Percentiles rank a stretch among this genome's conserved stretches.
These are phyloP conservation scores for Botryotinia globosa DNA, from an alignment of 2,329 filamentous ascomycete species.

Conservation along the genomic window DNA sequence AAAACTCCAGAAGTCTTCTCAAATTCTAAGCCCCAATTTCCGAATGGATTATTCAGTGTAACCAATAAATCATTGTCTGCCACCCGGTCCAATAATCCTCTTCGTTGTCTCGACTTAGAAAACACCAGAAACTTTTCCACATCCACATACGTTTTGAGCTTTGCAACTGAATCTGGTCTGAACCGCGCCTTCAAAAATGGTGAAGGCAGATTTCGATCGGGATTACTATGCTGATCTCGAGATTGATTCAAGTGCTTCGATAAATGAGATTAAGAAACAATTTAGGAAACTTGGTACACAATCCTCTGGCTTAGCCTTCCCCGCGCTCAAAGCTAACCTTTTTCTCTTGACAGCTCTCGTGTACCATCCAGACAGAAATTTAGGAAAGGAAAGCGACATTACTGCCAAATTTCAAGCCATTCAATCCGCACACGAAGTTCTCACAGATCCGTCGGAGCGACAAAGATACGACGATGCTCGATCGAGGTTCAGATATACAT, in stretches of 20 bases:
- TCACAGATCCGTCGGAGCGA: conserved; percentile 44
- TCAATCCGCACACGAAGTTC: conserved; percentile 66
- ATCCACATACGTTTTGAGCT: not conserved
- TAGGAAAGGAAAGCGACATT: conserved; percentile 63
- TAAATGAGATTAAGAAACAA: conserved; percentile 66
- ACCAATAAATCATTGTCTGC: not conserved
- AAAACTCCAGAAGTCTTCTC: not conserved
- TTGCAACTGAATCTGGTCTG: conserved; percentile 2
- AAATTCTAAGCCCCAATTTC: conserved; percentile 3
- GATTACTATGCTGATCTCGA: conserved; percentile 70
- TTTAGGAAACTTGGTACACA: conserved; percentile 62
- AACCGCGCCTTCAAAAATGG: conserved; percentile 31
- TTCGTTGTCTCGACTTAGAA: not conserved
- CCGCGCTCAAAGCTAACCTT: conserved; percentile 11
- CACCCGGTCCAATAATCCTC: not conserved
- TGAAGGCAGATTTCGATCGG: conserved; percentile 38
- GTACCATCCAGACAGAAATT: conserved; percentile 70
- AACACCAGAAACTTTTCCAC: not conserved
- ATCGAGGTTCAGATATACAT: conserved; percentile 27
- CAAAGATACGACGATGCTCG: conserved; percentile 38
- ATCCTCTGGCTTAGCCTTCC: conserved; percentile 1
- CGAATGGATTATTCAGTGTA: conserved; percentile 16
- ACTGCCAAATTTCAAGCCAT: conserved; percentile 68
- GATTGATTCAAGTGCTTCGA: conserved; percentile 54
- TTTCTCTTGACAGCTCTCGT: conserved; percentile 50